Evolutionary conservation across 352 stramenopile genomes (phyloP).

Genomic region (Blastocystis sp.): DNA sequence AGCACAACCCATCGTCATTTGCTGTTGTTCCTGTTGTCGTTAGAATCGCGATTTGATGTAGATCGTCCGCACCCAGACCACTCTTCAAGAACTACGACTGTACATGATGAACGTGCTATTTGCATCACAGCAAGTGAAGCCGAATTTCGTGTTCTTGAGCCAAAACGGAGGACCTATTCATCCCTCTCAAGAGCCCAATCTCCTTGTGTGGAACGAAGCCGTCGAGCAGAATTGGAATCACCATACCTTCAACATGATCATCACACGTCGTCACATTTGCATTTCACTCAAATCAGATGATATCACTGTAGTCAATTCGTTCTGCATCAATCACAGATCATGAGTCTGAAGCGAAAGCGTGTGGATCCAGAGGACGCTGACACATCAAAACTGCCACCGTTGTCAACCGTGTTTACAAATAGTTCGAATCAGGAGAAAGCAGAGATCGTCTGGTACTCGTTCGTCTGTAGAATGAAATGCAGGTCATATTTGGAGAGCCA

Average conservation of each 20-base stretch:
- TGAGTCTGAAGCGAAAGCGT: conserved; percentile 11
- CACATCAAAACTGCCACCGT: neutral
- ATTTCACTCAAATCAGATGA: neutral
- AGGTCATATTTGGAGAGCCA: conserved; percentile 2
- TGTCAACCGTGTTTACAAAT: neutral
- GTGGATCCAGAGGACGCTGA: neutral
- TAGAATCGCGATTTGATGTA: neutral
- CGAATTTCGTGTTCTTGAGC: neutral
- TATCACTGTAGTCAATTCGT: neutral
- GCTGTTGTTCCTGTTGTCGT: conserved; percentile 3
- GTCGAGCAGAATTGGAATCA: conserved; percentile 39
- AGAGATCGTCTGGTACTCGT: conserved; percentile 22
- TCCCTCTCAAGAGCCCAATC: neutral
- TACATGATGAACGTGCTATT: conserved; percentile 4
- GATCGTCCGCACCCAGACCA: neutral
- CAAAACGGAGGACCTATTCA: neutral
- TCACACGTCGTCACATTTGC: conserved; percentile 42
- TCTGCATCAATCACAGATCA: neutral
- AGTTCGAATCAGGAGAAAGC: neutral
- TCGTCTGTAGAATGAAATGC: neutral
- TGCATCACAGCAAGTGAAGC: neutral
- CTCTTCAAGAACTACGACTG: neutral
- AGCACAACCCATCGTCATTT: conserved; percentile 16
- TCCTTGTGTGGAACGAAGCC: conserved; percentile 27
- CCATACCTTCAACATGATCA: conserved; percentile 37